A percentile compares a stretch with the other conserved stretches of the same genome.
Conservation (phyloP, 495 filamentous ascomycete species). For the Talaromyces adpressus region DNA sequence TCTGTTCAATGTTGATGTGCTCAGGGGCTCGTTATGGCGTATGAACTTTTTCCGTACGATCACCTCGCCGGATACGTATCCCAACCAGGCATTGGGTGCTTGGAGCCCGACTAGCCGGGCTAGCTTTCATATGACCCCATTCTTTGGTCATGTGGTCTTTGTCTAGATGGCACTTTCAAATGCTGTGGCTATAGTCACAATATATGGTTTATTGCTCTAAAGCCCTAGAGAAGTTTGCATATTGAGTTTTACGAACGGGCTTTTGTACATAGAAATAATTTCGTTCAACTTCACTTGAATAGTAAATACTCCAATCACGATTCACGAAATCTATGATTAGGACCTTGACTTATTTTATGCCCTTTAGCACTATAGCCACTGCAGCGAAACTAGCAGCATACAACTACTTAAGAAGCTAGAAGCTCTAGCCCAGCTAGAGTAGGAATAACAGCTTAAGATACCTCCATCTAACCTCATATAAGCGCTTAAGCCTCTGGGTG, state of each 20-base stretch:
- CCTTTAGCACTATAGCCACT: no score
- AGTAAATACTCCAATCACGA: neutral
- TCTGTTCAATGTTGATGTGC: constrained; percentile 1
- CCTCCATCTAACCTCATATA: no score
- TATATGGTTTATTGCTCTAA: neutral
- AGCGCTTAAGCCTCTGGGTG: no score
- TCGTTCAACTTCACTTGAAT: neutral
- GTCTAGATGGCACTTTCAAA: neutral
- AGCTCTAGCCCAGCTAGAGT: no score
- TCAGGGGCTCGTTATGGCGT: constrained; percentile 5
- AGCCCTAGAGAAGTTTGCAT: neutral
- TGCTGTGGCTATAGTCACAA: neutral
- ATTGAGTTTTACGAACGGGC: neutral
- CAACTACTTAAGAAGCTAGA: no score
- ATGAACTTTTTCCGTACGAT: constrained; percentile 10
- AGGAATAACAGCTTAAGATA: no score
- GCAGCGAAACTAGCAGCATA: no score
- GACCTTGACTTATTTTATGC: no score
- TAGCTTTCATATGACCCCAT: constrained; percentile 8
- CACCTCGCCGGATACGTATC: constrained; percentile 7
- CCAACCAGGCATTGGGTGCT: constrained; percentile 5
- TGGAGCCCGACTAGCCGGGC: constrained; percentile 6
- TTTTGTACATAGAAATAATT: neutral
- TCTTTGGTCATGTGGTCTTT: constrained; percentile 6
- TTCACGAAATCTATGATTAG: no score